Base-by-base conservation (phyloP, 2,329 filamentous ascomycete genomes). In the Colletotrichum lini region DNA sequence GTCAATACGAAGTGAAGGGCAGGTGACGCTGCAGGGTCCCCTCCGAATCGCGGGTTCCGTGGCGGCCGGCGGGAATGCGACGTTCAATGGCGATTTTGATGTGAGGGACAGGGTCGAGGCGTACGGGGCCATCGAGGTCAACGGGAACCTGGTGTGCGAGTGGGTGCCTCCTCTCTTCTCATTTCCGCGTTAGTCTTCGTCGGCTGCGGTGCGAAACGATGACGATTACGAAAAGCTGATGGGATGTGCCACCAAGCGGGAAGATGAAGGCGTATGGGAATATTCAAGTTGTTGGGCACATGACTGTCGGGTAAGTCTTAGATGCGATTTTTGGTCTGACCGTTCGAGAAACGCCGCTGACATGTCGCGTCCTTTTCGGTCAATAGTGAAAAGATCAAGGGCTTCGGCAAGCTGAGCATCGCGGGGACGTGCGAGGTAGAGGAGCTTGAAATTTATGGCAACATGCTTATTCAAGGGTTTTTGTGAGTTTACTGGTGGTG, bases 1-100 rank as follows among this genome's bases (percentile, higher is more conserved):
- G 66, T 82, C 80, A 73, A 83, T 87, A 75, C 81, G 80, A 73
- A 84, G 81, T 61, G 84, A 85, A 45, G 75, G 80, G 18, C 78
- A 82, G 45, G 73, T 86, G 65, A 75, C 79, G 30, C 78, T 87
- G 7, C 74, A 77, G 4, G 85, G 85, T 1, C 85, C 85, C 10
- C 77, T 87, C 72, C 84, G 88, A 69, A 81, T 88, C 23, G 79
- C 80, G 30, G 84, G 84, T 13, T 85, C 83, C 3, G 83, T 88
- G 75, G 82, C 82, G 72, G 84, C 82, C 7, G 84, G 83, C 62
- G 82, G 84, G 8, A 82, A 81, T 38, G 81, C 88, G 61, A 80
- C 77, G 16, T 80, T 88, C 35, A 76, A 80, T 4, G 85, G 84
- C 3, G 82, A 86, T 64, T 81, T 87, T 53, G 76, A 79, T 21